phyloP scores from a whole-genome alignment of 2,329 filamentous ascomycete genomes.

The Erysiphe neolycopersici region DNA sequence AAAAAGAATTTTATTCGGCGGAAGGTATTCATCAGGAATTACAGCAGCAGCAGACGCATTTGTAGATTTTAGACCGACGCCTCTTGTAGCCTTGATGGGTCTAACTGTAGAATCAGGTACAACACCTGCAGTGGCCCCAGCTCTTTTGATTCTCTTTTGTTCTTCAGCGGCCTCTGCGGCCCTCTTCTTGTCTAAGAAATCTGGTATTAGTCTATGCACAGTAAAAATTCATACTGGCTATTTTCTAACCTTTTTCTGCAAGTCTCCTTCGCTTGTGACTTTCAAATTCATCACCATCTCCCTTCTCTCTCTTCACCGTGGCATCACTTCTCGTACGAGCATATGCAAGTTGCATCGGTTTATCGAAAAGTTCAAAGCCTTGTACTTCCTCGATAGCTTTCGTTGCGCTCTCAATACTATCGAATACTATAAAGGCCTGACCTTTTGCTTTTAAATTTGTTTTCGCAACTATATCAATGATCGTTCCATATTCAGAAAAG shows the following conservation, averaged over 20 bases:
- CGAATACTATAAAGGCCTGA: conserved; percentile 86
- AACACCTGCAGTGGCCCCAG: conserved; percentile 15
- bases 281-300: conserved; percentile 49
- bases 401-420: conserved; percentile 49
- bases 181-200: conserved; percentile 39
- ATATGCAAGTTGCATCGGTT: conserved; percentile 63
- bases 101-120: conserved; percentile 19
- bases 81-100: conserved; percentile 42
- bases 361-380: conserved; percentile 79
- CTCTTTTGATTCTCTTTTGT: conserved; percentile 49
- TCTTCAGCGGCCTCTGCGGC: conserved; percentile 56
- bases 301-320: conserved; percentile 49
- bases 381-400: conserved; percentile 71
- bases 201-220: too few relatives aligned
- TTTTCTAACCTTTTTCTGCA: conserved; percentile 57
- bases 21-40: conserved; percentile 91
- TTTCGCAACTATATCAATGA: conserved; percentile 69
- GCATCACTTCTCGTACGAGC: conserved; percentile 71
- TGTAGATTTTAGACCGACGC: conserved; percentile 51
- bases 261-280: conserved; percentile 58
- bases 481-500: conserved; percentile 69
- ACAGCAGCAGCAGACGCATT: conserved; percentile 39
- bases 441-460: conserved; percentile 79
- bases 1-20: conserved; percentile 91
- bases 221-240: not conserved